Evolutionary conservation across 2,329 filamentous ascomycete species (phyloP), one percentile per base, ranked within the genome.

Genomic region (Ophiocordyceps camponoti-floridani): DNA sequence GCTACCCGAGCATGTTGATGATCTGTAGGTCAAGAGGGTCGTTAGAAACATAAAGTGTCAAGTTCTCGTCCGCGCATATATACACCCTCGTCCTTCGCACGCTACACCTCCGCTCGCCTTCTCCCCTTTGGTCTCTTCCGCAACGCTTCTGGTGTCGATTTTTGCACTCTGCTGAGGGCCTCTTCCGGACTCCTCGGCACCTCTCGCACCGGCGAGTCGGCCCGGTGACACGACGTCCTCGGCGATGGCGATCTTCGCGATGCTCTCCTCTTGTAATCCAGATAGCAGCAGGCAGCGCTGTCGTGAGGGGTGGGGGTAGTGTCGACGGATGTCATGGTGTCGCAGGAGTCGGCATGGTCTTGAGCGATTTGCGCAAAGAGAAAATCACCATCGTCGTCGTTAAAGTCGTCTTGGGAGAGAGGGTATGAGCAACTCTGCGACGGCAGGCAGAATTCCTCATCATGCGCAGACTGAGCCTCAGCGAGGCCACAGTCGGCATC

Each of bases 161-260:
- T 74, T 48, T 68, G 67, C 50, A 74, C 63, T 49, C 66, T 68
- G 45, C 67, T 66, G 37, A 63, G 48, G 46, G 60, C 54, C 53
- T 68, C 63, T 42, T 69, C 68, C 30, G 66, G 68, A 58, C 65
- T 68, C 50, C 66, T 64, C 51, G 66, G 60, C 47, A 62, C 59
- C 42, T 60, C 54, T 44, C 50, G 53, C 18, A 46, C 50, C 51
- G 47, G 53, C 49, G 46, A 52, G 52, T 52, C 56, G 58, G 47
- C 51, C 50, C 44, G 52, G 52, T 45, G 56, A 51, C 43, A 56
- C 54, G 48, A 55, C 14, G 7, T 52, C 55, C 58, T 59, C 50
- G 61, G 54, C 50, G 62, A 61, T 49, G 59, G 56, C 44, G 61
- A 56, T 33, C 53, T 58, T 50, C 57, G 52, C 45, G 60, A 53